Percentiles rank a stretch among this genome's conserved stretches.
phyloP scores from a whole-genome alignment of 106 monocot genomes.

The Dendrobium huoshanense region DNA sequence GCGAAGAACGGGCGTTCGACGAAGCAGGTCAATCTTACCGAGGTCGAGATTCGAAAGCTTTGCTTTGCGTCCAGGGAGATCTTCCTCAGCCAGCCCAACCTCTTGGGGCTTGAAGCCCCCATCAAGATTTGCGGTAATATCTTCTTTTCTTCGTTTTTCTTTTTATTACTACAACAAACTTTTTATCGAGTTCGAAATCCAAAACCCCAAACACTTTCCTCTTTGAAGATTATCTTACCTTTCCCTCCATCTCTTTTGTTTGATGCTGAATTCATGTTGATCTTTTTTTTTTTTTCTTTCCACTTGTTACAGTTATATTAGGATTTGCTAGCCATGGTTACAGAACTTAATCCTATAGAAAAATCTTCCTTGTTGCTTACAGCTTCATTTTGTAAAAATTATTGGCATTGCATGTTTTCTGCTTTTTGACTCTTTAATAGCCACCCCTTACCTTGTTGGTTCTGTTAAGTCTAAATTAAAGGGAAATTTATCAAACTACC shows the following conservation, averaged over 20 bases:
- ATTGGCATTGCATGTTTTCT: no score
- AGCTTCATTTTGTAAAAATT: no score
- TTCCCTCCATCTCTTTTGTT: no score
- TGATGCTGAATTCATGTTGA: background rate
- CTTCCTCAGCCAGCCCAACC: constrained; percentile 11
- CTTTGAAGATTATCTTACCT: background rate
- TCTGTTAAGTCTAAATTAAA: no score
- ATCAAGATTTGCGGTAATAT: constrained; percentile 20
- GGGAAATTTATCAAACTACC: no score
- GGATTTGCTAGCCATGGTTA: background rate
- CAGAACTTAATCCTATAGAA: background rate
- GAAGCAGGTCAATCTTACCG: background rate
- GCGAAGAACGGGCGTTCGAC: constrained; percentile 3
- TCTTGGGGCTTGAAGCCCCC: constrained; percentile 11
- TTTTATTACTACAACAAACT: background rate
- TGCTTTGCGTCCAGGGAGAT: constrained; percentile 10
- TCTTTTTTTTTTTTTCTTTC: background rate
- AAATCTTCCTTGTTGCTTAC: background rate
- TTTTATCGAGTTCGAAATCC: background rate
- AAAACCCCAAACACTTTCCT: no score
- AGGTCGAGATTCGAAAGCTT: constrained; percentile 10
- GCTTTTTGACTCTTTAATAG: no score
- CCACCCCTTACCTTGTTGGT: no score
- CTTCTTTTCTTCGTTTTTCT: background rate
- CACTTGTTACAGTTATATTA: background rate